These are phyloP conservation scores for Aspergillus olivimuriae DNA, from an alignment of 495 filamentous ascomycete species.

Conservation along the genomic window DNA sequence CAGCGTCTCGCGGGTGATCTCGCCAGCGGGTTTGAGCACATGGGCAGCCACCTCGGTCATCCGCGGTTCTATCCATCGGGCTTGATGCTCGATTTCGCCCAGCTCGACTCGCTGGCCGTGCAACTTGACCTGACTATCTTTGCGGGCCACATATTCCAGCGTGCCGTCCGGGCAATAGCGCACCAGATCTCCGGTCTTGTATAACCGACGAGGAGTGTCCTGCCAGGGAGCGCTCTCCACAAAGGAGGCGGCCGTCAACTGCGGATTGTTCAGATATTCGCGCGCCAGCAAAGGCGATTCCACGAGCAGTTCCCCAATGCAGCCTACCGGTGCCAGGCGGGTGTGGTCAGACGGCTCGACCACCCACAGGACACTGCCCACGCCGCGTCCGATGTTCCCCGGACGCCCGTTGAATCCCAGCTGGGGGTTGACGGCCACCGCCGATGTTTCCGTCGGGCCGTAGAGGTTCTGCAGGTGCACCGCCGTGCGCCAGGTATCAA, in stretches of 20 bases:
- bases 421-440: constrained; percentile 1
- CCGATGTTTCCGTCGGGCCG: constrained; percentile 18
- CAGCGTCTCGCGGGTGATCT: not conserved
- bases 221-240: too few relatives aligned
- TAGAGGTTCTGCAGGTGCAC: not conserved
- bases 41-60: not conserved
- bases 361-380: constrained; percentile 9
- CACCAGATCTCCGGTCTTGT: constrained; percentile 6
- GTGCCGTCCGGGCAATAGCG: constrained; percentile 1
- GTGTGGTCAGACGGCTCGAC: constrained; percentile 5
- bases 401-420: constrained; percentile 3
- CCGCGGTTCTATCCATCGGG: not conserved
- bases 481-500: not conserved
- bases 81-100: constrained; percentile 1
- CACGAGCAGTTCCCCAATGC: constrained; percentile 41
- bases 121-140: constrained; percentile 5
- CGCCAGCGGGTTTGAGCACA: not conserved
- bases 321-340: constrained; percentile 33
- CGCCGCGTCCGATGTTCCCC: constrained; percentile 10
- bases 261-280: constrained; percentile 15
- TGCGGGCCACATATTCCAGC: not conserved
- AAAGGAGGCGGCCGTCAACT: too few relatives aligned
- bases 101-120: constrained; percentile 6
- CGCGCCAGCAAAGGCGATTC: constrained; percentile 28
- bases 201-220: too few relatives aligned